Evolutionary conservation across 306 rosid genomes (phyloP), one percentile per base, ranked within the genome.

Genomic region (Nissolia schottii): DNA sequence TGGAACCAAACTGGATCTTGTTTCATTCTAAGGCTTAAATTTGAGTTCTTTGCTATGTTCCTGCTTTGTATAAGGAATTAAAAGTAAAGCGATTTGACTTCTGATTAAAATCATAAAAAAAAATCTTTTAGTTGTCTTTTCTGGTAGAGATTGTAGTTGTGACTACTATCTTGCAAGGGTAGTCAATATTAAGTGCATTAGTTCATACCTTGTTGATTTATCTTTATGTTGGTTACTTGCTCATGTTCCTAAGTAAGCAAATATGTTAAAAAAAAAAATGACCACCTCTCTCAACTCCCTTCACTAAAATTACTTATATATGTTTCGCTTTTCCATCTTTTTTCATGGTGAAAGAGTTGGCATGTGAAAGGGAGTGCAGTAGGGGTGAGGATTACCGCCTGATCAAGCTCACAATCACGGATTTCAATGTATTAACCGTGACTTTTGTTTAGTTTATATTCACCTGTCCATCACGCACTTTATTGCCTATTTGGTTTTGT

Each of bases 351-450:
- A 75, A 73, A 94, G 97, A 89, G 83, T 80, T 94, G 87, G 87
- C 77, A 53, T 93, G 98, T 69, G 98, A 93, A 85, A 88, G 92
- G 78, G 96, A 93, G 82, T 93, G 93, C 89, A 93, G 98, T 89
- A 87, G 96, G 91, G 96, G 98, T 51, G 96, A 90, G 87, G 96
- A 93, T 62, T 94, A 91, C 71, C 92, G 97, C 55, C 87, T 94
- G 78, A 82, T 91, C 91, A 94, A 86, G 83, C 99, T 94, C 74
- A 82, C 89, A 31, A 88, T 94, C 80, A 89, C 87, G 71, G 91
- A 94, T 80, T 94, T 85, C 92, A 85, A 77, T 66, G 96, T 91
- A 75, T 23, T 83, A 77, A 57, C 69, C 34, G 24, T 32, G 40
- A 20, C 34, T 28, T 73, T 38, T 64, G 5, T 69, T 65, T 69